phyloP scores from a whole-genome alignment of 768 basidiomycete species.

The Boletus sp. region DNA sequence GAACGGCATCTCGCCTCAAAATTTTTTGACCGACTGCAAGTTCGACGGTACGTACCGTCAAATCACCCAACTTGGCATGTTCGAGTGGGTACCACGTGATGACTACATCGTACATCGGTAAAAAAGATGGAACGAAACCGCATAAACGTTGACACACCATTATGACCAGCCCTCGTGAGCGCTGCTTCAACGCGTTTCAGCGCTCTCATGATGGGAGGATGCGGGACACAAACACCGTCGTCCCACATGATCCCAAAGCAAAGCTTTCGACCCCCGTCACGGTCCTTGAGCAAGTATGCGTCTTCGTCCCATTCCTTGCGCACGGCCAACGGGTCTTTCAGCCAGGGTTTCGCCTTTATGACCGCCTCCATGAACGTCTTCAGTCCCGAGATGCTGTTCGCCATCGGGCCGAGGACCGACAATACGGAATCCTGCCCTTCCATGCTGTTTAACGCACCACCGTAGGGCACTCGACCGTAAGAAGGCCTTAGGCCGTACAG shows the following conservation, averaged over 20 bases:
- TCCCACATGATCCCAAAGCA: slow-evolving; percentile 69
- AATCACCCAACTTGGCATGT: slow-evolving; percentile 45
- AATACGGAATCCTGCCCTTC: slow-evolving; percentile 70
- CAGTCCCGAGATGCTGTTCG: slow-evolving; percentile 56
- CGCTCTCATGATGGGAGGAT: slow-evolving; percentile 64
- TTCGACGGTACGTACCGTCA: slow-evolving; percentile 38
- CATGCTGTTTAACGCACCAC: slow-evolving; percentile 59
- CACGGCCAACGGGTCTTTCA: slow-evolving; percentile 56
- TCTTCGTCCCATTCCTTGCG: slow-evolving; percentile 62
- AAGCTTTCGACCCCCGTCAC: slow-evolving; percentile 48
- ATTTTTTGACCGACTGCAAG: neutral
- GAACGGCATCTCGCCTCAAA: neutral
- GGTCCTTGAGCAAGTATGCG: slow-evolving; percentile 58
- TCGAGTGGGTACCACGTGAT: slow-evolving; percentile 66
- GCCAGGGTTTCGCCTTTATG: slow-evolving; percentile 60
- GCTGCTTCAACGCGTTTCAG: slow-evolving; percentile 56
- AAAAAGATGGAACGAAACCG: neutral
- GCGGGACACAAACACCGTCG: slow-evolving; percentile 56
- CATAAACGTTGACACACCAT: slow-evolving; percentile 41
- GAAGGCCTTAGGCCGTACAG: slow-evolving; percentile 72
- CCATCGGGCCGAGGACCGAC: slow-evolving; percentile 75
- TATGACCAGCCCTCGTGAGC: slow-evolving; percentile 59
- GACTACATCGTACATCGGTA: slow-evolving; percentile 39
- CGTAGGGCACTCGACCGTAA: slow-evolving; percentile 67
- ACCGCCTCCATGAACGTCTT: slow-evolving; percentile 67